phyloP scores from a whole-genome alignment of 805 yeast species.

The Debaryomyces hansenii region DNA sequence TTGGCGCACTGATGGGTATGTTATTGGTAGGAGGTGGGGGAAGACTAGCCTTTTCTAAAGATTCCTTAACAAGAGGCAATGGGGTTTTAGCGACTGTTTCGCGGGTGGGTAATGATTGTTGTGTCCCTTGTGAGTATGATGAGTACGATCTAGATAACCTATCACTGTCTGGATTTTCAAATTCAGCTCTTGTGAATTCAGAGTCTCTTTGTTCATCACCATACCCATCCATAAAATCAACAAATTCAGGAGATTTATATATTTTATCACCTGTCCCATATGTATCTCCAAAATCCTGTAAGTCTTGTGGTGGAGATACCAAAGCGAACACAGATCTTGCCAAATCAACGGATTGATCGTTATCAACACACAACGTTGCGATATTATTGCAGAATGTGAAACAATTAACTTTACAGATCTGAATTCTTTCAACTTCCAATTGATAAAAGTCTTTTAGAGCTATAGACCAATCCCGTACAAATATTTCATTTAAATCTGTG shows the following conservation, averaged over 20 bases:
- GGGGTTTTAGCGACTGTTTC: slow-evolving; percentile 2
- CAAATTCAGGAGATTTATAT: slow-evolving; percentile 58
- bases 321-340: slow-evolving; percentile 67
- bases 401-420: slow-evolving; percentile 64
- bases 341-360: slow-evolving; percentile 74
- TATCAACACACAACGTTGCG: slow-evolving; percentile 74
- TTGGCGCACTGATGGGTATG: not conserved
- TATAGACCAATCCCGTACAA: slow-evolving; percentile 71
- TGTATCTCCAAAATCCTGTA: slow-evolving; percentile 50
- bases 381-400: slow-evolving; percentile 79
- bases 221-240: slow-evolving; percentile 51
- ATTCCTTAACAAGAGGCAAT: slow-evolving; percentile 7
- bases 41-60: slow-evolving; percentile 4
- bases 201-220: slow-evolving; percentile 24
- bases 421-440: slow-evolving; percentile 71
- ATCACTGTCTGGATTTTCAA: slow-evolving; percentile 33
- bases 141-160: slow-evolving; percentile 27
- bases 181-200: slow-evolving; percentile 23
- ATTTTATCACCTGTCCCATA: slow-evolving; percentile 68
- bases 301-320: slow-evolving; percentile 62
- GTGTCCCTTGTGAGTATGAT: slow-evolving; percentile 21
- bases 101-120: not conserved
- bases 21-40: slow-evolving; percentile 3
- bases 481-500: slow-evolving; percentile 57
- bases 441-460: slow-evolving; percentile 63